These are phyloP conservation scores for Rhodosorus marinus DNA, from an alignment of 23 red algal species.

Conservation along the genomic window DNA sequence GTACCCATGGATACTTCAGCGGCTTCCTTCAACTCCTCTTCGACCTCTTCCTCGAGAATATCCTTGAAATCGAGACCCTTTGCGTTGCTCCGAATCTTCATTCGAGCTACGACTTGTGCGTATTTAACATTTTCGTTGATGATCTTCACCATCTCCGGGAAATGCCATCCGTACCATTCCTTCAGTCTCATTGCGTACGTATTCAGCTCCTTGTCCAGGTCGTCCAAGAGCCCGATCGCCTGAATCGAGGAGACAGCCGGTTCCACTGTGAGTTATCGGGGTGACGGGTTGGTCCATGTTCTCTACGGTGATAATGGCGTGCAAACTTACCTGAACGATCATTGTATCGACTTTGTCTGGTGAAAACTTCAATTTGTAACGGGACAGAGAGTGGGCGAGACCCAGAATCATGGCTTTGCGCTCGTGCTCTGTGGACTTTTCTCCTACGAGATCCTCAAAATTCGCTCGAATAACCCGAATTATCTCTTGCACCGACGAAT, in stretches of 20 bases:
- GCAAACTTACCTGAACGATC: constrained; percentile 88
- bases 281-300: too few relatives aligned
- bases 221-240: constrained; percentile 74
- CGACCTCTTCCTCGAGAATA: constrained; percentile 16
- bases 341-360: constrained; percentile 83
- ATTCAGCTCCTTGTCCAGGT: constrained; percentile 99
- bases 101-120: constrained; percentile 41
- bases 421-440: constrained; percentile 7
- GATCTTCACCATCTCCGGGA: constrained; percentile 95
- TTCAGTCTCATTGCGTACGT: constrained; percentile 93
- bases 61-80: constrained; percentile 30
- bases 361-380: constrained; percentile 93
- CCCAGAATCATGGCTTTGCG: constrained; percentile 64
- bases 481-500: constrained; percentile 21
- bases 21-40: constrained; percentile 36
- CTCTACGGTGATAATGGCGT: too few relatives aligned
- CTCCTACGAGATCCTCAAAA: constrained; percentile 31
- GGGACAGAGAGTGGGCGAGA: constrained; percentile 70
- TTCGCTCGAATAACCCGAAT: constrained; percentile 57
- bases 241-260: too few relatives aligned
- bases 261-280: too few relatives aligned
- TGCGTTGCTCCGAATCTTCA: constrained; percentile 33
- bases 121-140: constrained; percentile 85
- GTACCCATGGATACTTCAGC: constrained; percentile 82
- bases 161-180: constrained; percentile 99